Evolutionary conservation across 2,329 filamentous ascomycete genomes (phyloP).

Genomic region (Epicoccum sorghinum): DNA sequence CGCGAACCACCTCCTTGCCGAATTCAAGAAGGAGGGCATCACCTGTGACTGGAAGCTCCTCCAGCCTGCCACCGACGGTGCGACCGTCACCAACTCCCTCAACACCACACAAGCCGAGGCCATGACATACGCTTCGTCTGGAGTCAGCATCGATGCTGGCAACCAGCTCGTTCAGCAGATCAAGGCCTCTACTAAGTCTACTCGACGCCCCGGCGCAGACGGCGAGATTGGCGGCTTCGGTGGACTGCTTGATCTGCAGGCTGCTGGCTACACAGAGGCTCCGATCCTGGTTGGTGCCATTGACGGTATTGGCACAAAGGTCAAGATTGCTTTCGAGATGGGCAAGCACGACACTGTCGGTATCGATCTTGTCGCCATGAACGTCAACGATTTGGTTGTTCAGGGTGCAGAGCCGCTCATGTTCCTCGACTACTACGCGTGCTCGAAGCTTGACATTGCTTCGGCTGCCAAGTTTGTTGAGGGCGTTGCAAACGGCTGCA

Average conservation of each 20-base stretch:
- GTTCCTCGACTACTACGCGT: constrained; percentile 98
- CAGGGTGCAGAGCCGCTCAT: constrained; percentile 94
- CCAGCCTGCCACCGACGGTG: constrained; percentile 79
- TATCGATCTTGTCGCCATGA: constrained; percentile 98
- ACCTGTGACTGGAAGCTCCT: constrained; percentile 85
- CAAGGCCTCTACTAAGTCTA: constrained; percentile 86
- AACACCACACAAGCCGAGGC: constrained; percentile 28
- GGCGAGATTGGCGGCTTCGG: constrained; percentile 96
- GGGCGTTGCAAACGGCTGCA: constrained; percentile 87
- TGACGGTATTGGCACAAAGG: constrained; percentile 94
- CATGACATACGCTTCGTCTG: constrained; percentile 89
- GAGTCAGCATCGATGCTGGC: constrained; percentile 92
- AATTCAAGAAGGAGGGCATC: constrained; percentile 75
- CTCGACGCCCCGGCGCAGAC: constrained; percentile 83
- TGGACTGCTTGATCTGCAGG: constrained; percentile 78
- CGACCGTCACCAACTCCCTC: constrained; percentile 45
- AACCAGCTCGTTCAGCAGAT: constrained; percentile 93
- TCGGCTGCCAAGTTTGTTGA: constrained; percentile 85
- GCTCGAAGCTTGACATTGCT: constrained; percentile 80
- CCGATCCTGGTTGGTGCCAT: constrained; percentile 92
- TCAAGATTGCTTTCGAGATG: constrained; percentile 92
- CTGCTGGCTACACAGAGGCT: constrained; percentile 73
- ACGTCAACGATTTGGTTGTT: constrained; percentile 96
- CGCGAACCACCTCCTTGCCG: constrained; percentile 75
- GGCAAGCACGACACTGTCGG: constrained; percentile 92